Percentiles rank a stretch among this genome's conserved stretches.
phyloP scores from a whole-genome alignment of 345 rosid species.

The Odontarrhena argentea region DNA sequence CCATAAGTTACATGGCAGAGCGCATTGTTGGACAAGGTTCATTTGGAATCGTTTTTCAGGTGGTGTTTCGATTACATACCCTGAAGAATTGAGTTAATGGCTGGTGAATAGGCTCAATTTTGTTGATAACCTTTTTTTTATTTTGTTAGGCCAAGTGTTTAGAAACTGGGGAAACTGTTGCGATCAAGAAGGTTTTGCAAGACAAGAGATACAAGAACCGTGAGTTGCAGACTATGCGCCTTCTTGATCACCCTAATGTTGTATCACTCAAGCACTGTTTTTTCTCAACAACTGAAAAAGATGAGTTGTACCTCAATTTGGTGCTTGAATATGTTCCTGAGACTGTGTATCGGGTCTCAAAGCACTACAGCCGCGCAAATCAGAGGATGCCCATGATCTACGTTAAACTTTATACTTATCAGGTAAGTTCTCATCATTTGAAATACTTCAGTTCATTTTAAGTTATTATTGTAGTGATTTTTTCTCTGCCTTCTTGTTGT shows the following conservation, averaged over 20 bases:
- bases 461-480: background rate
- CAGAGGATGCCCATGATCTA: slow-evolving; percentile 90
- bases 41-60: slow-evolving; percentile 97
- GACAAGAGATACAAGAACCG: slow-evolving; percentile 98
- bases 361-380: slow-evolving; percentile 77
- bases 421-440: slow-evolving; percentile 46
- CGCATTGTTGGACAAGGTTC: slow-evolving; percentile 96
- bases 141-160: slow-evolving; percentile 82
- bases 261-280: slow-evolving; percentile 92
- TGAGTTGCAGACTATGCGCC: slow-evolving; percentile 96
- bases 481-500: slow-evolving; percentile 11
- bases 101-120: background rate
- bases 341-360: slow-evolving; percentile 86
- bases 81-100: background rate
- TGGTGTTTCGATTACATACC: slow-evolving; percentile 19
- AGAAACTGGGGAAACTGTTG: slow-evolving; percentile 95
- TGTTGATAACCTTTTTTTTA: background rate
- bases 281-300: slow-evolving; percentile 91
- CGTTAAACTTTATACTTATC: slow-evolving; percentile 88
- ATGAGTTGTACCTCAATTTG: slow-evolving; percentile 86
- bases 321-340: slow-evolving; percentile 96
- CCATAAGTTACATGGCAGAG: slow-evolving; percentile 97
- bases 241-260: slow-evolving; percentile 92
- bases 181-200: slow-evolving; percentile 51
- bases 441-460: background rate